These are phyloP conservation scores for Actinomucor elegans DNA, from an alignment of 371 early-diverging fungal genomes.

Conservation along the genomic window DNA sequence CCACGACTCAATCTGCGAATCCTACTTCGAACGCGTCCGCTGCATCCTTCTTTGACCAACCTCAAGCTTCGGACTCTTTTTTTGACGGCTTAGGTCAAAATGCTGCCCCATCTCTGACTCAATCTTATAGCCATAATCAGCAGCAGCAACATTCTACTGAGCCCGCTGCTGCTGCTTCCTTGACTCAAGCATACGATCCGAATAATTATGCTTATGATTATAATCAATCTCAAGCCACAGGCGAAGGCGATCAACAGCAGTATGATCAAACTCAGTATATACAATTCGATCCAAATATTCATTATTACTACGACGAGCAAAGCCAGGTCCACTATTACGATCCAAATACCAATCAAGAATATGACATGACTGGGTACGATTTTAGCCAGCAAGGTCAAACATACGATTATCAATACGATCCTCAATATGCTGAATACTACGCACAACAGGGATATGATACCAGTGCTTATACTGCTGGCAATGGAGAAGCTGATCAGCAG, in stretches of 20 bases:
- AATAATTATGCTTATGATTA: conserved; percentile 3
- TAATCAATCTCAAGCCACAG: neutral
- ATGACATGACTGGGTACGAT: conserved; percentile 29
- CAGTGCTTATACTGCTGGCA: conserved; percentile 9
- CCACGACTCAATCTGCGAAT: neutral
- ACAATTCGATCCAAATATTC: conserved; percentile 34
- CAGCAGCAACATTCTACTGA: conserved; percentile 1
- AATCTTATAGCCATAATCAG: conserved; percentile 3
- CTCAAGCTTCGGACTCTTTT: conserved; percentile 5
- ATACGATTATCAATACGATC: conserved; percentile 24
- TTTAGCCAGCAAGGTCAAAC: conserved; percentile 13
- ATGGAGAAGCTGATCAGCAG: neutral
- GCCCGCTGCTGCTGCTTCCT: neutral
- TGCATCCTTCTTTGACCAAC: conserved; percentile 23
- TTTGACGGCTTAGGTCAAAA: conserved; percentile 9
- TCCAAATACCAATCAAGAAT: conserved; percentile 38
- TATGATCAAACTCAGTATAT: conserved; percentile 14
- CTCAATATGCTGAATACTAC: conserved; percentile 33
- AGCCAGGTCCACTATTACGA: conserved; percentile 38
- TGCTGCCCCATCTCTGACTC: neutral
- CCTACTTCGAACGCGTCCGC: conserved; percentile 16
- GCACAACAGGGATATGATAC: conserved; percentile 20
- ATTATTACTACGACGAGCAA: conserved; percentile 44
- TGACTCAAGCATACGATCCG: conserved; percentile 19
- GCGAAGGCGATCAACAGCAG: conserved; percentile 2